Conservation (phyloP, 78 protist species). For the Anaeramoeba flamelloides region DNA sequence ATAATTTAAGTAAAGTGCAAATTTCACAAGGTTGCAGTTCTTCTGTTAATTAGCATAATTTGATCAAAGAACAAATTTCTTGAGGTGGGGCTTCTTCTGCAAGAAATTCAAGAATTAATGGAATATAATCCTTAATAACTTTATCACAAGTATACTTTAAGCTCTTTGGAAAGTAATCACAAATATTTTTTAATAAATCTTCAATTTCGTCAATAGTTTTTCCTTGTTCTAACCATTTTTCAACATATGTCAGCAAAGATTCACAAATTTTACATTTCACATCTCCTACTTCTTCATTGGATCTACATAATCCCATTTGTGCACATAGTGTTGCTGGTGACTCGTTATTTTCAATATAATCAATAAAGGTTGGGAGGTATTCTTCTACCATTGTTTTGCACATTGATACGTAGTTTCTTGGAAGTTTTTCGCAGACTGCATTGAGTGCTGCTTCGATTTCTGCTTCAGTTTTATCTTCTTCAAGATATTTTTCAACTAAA, state of each 20-base stretch:
- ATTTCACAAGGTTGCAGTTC: no score
- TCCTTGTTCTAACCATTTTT: not conserved
- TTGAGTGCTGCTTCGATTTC: not conserved
- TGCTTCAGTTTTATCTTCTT: not conserved
- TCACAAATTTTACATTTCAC: not conserved
- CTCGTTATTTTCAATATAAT: no score
- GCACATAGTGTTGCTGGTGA: no score
- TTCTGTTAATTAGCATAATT: not conserved
- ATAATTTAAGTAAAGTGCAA: no score
- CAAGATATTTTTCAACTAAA: not conserved
- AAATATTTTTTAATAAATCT: not conserved
- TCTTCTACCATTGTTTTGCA: not conserved
- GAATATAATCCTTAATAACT: not conserved
- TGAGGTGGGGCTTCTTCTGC: not conserved
- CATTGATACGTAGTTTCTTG: not conserved
- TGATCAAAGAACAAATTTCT: not conserved
- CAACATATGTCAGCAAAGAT: not conserved
- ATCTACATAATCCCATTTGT: no score
- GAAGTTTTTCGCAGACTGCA: not conserved
- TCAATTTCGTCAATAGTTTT: not conserved
- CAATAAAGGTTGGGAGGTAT: no score
- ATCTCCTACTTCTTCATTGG: not conserved
- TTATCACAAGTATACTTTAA: not conserved
- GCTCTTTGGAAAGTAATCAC: not conserved
- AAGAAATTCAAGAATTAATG: not conserved